Evolutionary conservation across 345 rosid species (phyloP).

Genomic region (Capsella bursapastoris): DNA sequence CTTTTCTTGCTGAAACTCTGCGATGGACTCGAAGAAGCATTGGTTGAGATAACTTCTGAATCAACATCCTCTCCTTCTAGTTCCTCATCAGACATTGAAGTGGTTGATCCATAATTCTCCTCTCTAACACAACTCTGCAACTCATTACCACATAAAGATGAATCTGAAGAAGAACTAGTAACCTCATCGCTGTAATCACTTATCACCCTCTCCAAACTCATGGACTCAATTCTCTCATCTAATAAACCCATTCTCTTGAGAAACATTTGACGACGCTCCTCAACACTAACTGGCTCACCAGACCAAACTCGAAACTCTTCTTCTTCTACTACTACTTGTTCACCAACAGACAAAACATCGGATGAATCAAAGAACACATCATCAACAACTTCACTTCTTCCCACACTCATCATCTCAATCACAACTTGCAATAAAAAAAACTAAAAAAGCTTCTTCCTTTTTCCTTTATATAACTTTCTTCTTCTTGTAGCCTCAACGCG

Average conservation of each 20-base stretch:
- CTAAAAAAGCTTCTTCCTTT: conserved; percentile 39
- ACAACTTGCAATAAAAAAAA: conserved; percentile 38
- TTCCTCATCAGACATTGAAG: conserved; percentile 55
- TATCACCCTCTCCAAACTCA: conserved; percentile 55
- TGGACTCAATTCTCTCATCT: conserved; percentile 19
- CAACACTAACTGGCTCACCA: conserved; percentile 63
- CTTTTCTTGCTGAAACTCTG: conserved; percentile 41
- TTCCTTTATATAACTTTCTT: conserved; percentile 24
- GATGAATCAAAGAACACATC: conserved; percentile 73
- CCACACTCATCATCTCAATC: conserved; percentile 58
- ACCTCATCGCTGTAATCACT: conserved; percentile 55
- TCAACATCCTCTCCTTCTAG: conserved; percentile 31
- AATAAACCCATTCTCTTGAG: conserved; percentile 57
- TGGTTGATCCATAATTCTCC: conserved; percentile 47
- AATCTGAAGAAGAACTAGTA: conserved; percentile 46
- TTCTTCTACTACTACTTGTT: conserved; percentile 38
- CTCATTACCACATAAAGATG: conserved; percentile 40
- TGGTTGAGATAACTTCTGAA: conserved; percentile 17
- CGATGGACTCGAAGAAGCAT: conserved; percentile 18
- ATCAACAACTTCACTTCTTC: conserved; percentile 50
- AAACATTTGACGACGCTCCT: conserved; percentile 65
- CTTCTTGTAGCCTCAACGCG: conserved; percentile 47
- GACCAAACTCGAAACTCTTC: conserved; percentile 61
- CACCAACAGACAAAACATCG: conserved; percentile 53
- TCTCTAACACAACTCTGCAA: conserved; percentile 50